Evolutionary conservation across 495 filamentous ascomycete species (phyloP), one percentile per base, ranked within the genome.

Genomic region (Umbilicaria muhlenbergii): DNA sequence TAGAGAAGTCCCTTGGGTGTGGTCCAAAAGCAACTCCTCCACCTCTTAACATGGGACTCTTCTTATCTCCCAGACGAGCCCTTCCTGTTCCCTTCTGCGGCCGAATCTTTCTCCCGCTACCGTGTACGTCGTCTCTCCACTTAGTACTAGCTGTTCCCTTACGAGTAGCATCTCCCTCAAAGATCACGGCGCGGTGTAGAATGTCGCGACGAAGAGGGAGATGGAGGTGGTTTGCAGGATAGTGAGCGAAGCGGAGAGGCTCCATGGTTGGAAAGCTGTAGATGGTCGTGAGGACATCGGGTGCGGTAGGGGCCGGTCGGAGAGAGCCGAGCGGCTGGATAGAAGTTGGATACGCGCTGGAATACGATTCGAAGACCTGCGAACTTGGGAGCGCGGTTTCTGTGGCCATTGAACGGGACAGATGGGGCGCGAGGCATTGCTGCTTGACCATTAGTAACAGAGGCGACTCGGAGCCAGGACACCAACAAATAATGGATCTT

Each of bases 191-290:
- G 24, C 88, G 75, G 61, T 96, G 92, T 15, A 99, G 78, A 44
- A 99, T 78, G 55, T 99, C 91, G 55, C 81, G 78, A 10, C 91
- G 84, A 13, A 94, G 69, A 5, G 91, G 91, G 37, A 95, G 71
- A 56, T 79, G 58, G 5, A 99, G 78, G 58, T 95, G 83, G 47
- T 80, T 83, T 45, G 73, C 60, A 7, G 82, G 78, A 69, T 87
- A 96, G 58, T 76, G 60, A 48, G 83, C 74, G 58, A 93, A 81
- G 32, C 77, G 73, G 38, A 77, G 58, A 17, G 91, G 91, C 60
- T 94, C 86, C 67, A 96, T 78, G 13, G 77, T 68, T 32, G 92
- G 91, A 68, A 95, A 99, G 52, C 70, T 63, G 75, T 95, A 82
- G 66, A 93, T 73, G 39, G 91, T 96, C 11, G 86, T 67, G 28